Evolutionary conservation across 2,329 filamentous ascomycete genomes (phyloP).

Genomic region (Aspergillus sp.): DNA sequence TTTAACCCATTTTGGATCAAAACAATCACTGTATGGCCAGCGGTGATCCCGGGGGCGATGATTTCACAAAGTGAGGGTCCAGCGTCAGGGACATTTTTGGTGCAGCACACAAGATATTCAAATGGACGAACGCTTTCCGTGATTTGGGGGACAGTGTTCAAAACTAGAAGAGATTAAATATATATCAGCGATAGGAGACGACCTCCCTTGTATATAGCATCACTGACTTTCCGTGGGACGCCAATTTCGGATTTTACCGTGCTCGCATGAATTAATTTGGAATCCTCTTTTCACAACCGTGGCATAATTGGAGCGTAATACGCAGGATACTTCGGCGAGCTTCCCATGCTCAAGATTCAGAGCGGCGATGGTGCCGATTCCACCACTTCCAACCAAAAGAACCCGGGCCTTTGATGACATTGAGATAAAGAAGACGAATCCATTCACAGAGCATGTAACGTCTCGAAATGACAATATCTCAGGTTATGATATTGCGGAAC

Average conservation of each 20-base stretch:
- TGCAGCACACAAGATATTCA: constrained; percentile 54
- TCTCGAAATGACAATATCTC: too few species aligned
- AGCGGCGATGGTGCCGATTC: constrained; percentile 55
- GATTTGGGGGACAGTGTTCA: constrained; percentile 46
- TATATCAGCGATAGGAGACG: too few species aligned
- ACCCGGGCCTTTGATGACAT: constrained; percentile 26
- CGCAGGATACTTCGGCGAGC: constrained; percentile 48
- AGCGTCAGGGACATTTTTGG: constrained; percentile 56
- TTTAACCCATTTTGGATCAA: constrained; percentile 60
- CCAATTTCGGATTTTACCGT: constrained; percentile 48
- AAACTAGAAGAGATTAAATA: too few species aligned
- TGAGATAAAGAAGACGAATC: too few species aligned
- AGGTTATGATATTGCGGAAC: too few species aligned
- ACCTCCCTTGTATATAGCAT: too few species aligned
- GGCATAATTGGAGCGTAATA: constrained; percentile 55
- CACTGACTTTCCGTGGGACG: too few species aligned
- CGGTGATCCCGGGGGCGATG: constrained; percentile 49
- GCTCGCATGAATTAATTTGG: constrained; percentile 51
- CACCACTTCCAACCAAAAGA: constrained; percentile 52
- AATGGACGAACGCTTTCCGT: constrained; percentile 26
- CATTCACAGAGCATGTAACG: too few species aligned
- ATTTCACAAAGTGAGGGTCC: constrained; percentile 46
- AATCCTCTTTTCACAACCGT: constrained; percentile 49
- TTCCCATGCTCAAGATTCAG: constrained; percentile 51
- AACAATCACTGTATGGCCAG: constrained; percentile 48